phyloP scores from a whole-genome alignment of 768 basidiomycete species.

The Mycena vitilis region DNA sequence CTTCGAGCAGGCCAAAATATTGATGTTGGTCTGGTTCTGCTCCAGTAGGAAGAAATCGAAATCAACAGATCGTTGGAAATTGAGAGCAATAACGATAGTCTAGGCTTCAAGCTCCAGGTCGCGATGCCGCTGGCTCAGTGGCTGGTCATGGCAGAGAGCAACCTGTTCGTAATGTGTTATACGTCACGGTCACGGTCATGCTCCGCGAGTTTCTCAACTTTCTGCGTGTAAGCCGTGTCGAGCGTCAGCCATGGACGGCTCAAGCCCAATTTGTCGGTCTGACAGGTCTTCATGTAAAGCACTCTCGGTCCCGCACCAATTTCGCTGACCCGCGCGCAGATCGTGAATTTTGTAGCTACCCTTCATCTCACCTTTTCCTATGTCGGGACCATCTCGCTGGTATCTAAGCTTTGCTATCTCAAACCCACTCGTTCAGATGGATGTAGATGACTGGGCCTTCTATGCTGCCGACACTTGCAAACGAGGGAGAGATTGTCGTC shows the following conservation, averaged over 20 bases:
- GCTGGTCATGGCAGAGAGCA: no score
- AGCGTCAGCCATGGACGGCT: conserved; percentile 32
- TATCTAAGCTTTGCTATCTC: conserved; percentile 44
- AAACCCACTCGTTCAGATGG: conserved; percentile 9
- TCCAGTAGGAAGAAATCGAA: no score
- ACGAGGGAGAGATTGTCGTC: conserved; percentile 68
- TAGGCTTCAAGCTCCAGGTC: no score
- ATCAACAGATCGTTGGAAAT: no score
- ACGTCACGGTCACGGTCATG: not conserved
- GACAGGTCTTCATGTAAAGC: conserved; percentile 35
- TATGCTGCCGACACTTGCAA: conserved; percentile 82
- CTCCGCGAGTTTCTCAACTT: not conserved
- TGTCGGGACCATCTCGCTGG: conserved; percentile 66
- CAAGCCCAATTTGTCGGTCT: conserved; percentile 34
- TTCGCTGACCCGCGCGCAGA: conserved; percentile 45
- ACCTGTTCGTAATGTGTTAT: not conserved
- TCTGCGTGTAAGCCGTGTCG: conserved; percentile 4
- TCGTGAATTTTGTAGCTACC: conserved; percentile 65
- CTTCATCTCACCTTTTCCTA: conserved; percentile 70
- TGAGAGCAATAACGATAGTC: no score
- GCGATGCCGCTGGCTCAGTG: no score
- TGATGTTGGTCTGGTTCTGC: no score
- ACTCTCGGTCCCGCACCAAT: not conserved
- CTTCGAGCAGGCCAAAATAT: no score
- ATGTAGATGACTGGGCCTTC: conserved; percentile 77